Evolutionary conservation across 164 flowering plant species (phyloP), one percentile per base, ranked within the genome.

Genomic region (Santalum album): DNA sequence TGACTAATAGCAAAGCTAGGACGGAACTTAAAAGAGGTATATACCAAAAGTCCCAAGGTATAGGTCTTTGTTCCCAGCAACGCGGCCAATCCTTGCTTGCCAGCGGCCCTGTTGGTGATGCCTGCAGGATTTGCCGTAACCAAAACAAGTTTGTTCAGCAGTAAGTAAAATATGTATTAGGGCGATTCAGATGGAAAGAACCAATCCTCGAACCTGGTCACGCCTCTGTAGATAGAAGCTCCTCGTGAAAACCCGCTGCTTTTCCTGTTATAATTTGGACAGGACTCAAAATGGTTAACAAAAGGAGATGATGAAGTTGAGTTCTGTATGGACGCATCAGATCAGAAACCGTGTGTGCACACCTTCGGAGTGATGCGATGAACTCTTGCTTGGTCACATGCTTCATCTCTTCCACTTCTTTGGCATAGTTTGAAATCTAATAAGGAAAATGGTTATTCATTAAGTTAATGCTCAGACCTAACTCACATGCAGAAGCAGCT

Each of bases 61-160:
- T 10, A 87, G 78, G 59, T 87, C 96, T 53, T 87, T 87, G 68
- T 87, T 87, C 16, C 96, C 96, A 0, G 96, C 92, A 45, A 87
- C 92, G 34, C 96, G 86, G 15, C 96, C 96, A 0, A 87, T 87
- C 64, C 96, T 79, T 17, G 96, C 96, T 65, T 87, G 96, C 96
- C 96, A 87, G 26, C 96, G 75, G 11, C 96, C 96, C 56, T 87
- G 96, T 49, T 87, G 96, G 61, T 87, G 96, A 73, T 87, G 96
- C 77, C 96, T 86, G 73, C 54, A 61, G 3, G 15, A 26, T 6
- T 25, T 20, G 21, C 16, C 12, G 12, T 32, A 32, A 32, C 36
- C 7, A n/a, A 32, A 32, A 32, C 12, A 32, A 32, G 36, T 12
- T 32, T 32, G n/a, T 32, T 7, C 36, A 6, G 36, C 36, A 1